Evolutionary conservation across 2,329 filamentous ascomycete species (phyloP), one percentile per base, ranked within the genome.

Genomic region (Verticillium nubilum): DNA sequence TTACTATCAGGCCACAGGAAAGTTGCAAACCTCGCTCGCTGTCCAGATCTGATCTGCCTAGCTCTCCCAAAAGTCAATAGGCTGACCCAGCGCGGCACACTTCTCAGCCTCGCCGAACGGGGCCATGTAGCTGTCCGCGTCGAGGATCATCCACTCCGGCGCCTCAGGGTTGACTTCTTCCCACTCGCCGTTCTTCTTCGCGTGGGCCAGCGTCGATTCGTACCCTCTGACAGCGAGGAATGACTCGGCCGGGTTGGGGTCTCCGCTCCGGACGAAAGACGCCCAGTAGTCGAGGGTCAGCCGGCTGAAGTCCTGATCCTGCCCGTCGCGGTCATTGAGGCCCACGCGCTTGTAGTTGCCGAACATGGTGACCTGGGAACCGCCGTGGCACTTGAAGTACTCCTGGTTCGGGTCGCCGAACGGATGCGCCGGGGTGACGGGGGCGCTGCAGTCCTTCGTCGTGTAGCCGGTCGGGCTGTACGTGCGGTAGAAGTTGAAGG

Each of bases 361-460:
- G 60, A 77, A 75, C 5, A 72, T 71, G 19, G 72, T 64, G 58
- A 72, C 67, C 58, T 75, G 70, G 58, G 77, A 74, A 13, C 74
- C 74, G 2, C 70, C 73, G 58, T 77, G 74, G 65, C 75, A 78
- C 61, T 75, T 76, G 64, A 70, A 73, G 65, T 77, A 77, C 59
- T 77, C 74, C 4, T 55, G 53, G n/a, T 68, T 64, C 3, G 71
- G 73, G 59, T 76, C 69, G 27, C 71, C 71, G 52, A 72, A 60
- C 7, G 73, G 74, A 7, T 67, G 65, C 0, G 59, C 60, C 1
- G 64, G 59, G 0, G 70, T 71, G 17, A 64, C 59, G 2, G 69
- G 67, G 17, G 71, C 65, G 29, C 62, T 62, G 62, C 72, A 76
- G 66, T 66, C 67, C 5, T 66, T 61, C 17, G 62, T 64, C 15